Percentiles rank a stretch among this genome's conserved stretches.
These are phyloP conservation scores for Aspergillus sp. DNA, from an alignment of 2,329 filamentous ascomycete species.

Conservation along the genomic window DNA sequence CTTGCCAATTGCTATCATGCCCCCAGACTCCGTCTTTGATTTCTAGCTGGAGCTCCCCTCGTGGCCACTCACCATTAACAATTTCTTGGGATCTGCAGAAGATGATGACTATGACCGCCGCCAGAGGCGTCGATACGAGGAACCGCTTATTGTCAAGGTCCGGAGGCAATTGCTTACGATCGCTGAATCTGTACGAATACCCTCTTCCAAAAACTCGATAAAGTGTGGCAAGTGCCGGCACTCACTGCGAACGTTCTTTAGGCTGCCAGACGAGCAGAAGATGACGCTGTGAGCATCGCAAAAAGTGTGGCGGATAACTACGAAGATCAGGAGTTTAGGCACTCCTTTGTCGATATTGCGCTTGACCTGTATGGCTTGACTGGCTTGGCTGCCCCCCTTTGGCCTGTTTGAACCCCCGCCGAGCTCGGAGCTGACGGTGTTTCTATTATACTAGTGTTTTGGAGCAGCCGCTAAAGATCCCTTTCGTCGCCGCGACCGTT, in stretches of 20 bases:
- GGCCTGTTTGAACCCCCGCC: background rate
- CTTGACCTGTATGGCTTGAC: slow-evolving; percentile 64
- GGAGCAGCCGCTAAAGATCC: slow-evolving; percentile 97
- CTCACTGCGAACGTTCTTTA: slow-evolving; percentile 22
- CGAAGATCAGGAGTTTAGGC: slow-evolving; percentile 77
- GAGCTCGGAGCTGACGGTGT: slow-evolving; percentile 21
- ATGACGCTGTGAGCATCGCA: slow-evolving; percentile 74
- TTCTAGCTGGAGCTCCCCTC: background rate
- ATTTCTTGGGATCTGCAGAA: slow-evolving; percentile 48
- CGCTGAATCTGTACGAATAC: slow-evolving; percentile 66
- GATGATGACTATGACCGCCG: slow-evolving; percentile 76
- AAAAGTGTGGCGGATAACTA: slow-evolving; percentile 78
- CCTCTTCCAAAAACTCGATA: slow-evolving; percentile 5
- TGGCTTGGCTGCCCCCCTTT: slow-evolving; percentile 5
- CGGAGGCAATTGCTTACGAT: slow-evolving; percentile 77
- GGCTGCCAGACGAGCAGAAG: slow-evolving; percentile 73
- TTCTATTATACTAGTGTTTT: slow-evolving; percentile 52
- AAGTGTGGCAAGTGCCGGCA: slow-evolving; percentile 10
- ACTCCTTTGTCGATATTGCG: slow-evolving; percentile 70
- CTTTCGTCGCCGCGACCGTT: slow-evolving; percentile 83
- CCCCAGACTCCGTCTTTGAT: background rate
- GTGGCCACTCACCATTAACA: slow-evolving; percentile 5
- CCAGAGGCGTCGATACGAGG: slow-evolving; percentile 72
- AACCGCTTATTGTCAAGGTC: slow-evolving; percentile 69
- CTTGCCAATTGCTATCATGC: background rate